phyloP scores from a whole-genome alignment of 495 filamentous ascomycete species.

The Aspergillus affinis region DNA sequence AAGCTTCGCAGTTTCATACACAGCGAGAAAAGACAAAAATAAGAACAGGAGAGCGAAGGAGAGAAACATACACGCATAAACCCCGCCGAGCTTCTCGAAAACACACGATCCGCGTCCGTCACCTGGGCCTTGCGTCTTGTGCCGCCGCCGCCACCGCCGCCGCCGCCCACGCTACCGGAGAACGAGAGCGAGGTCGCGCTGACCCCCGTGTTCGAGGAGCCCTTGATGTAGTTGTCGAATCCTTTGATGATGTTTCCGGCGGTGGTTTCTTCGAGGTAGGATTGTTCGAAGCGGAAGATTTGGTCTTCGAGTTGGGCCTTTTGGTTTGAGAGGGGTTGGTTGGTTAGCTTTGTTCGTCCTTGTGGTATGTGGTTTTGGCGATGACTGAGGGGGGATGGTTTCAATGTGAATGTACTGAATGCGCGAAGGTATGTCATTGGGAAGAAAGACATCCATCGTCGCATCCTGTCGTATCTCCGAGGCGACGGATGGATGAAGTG shows the following conservation, averaged over 20 bases:
- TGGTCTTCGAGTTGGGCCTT: slow-evolving; percentile 72
- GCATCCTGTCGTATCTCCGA: background rate
- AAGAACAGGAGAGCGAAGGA: slow-evolving; percentile 2
- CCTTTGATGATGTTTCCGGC: slow-evolving; percentile 94
- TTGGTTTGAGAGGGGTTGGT: background rate
- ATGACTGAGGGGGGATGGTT: background rate
- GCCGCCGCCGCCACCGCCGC: slow-evolving; percentile 15
- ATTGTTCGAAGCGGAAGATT: slow-evolving; percentile 79
- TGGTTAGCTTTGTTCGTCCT: background rate
- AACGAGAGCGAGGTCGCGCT: slow-evolving; percentile 47
- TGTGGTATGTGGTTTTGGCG: background rate
- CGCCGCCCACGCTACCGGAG: slow-evolving; percentile 27
- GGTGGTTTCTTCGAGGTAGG: slow-evolving; percentile 88
- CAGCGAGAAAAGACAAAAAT: background rate
- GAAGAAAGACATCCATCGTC: background rate
- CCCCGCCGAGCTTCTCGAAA: slow-evolving; percentile 50
- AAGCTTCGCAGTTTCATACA: background rate
- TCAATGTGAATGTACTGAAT: background rate
- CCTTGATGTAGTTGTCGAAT: slow-evolving; percentile 97
- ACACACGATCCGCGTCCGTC: slow-evolving; percentile 51
- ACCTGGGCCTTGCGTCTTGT: slow-evolving; percentile 48
- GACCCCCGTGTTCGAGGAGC: slow-evolving; percentile 48
- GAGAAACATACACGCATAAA: slow-evolving; percentile 47
- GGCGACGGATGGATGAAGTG: background rate
- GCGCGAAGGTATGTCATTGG: background rate